Evolutionary conservation across 257 asterid species (phyloP).

Genomic region (Henckelia pumila): DNA sequence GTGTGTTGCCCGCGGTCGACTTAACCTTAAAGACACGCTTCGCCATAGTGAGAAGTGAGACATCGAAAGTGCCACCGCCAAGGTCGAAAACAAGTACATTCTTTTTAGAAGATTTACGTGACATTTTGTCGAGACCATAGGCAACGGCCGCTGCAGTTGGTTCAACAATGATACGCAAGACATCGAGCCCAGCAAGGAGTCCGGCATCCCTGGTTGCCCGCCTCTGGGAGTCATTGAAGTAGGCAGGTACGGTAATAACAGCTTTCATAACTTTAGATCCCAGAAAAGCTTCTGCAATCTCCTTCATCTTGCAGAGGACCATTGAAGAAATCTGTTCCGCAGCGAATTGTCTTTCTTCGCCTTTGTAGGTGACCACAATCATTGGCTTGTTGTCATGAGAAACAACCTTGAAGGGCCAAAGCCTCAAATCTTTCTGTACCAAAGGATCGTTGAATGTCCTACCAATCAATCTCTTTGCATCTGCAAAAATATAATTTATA

Average conservation of each 20-base stretch:
- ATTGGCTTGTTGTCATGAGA: slow-evolving; percentile 29
- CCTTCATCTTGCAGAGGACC: slow-evolving; percentile 30
- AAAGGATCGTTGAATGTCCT: slow-evolving; percentile 24
- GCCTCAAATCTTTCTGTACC: slow-evolving; percentile 27
- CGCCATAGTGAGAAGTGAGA: background rate
- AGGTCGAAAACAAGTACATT: background rate
- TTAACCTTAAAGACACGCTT: slow-evolving; percentile 22
- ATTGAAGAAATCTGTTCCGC: slow-evolving; percentile 35
- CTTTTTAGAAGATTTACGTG: background rate
- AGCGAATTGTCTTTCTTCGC: slow-evolving; percentile 27
- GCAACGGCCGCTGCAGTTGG: slow-evolving; percentile 34
- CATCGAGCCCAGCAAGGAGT: slow-evolving; percentile 23
- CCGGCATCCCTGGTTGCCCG: slow-evolving; percentile 34
- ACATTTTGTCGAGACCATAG: slow-evolving; percentile 29
- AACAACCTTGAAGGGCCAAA: slow-evolving; percentile 32
- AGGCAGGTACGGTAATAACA: slow-evolving; percentile 35
- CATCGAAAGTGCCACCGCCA: background rate
- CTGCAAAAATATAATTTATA: slow-evolving; percentile 7
- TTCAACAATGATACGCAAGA: slow-evolving; percentile 28
- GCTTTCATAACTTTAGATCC: too few relatives aligned
- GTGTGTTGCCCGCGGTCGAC: slow-evolving; percentile 30
- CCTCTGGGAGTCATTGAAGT: slow-evolving; percentile 30
- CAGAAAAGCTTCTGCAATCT: slow-evolving; percentile 28
- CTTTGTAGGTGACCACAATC: slow-evolving; percentile 24
- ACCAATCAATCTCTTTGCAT: slow-evolving; percentile 32